phyloP scores from a whole-genome alignment of 1,284 basidiomycete genomes.

The Cronartium quercuum region DNA sequence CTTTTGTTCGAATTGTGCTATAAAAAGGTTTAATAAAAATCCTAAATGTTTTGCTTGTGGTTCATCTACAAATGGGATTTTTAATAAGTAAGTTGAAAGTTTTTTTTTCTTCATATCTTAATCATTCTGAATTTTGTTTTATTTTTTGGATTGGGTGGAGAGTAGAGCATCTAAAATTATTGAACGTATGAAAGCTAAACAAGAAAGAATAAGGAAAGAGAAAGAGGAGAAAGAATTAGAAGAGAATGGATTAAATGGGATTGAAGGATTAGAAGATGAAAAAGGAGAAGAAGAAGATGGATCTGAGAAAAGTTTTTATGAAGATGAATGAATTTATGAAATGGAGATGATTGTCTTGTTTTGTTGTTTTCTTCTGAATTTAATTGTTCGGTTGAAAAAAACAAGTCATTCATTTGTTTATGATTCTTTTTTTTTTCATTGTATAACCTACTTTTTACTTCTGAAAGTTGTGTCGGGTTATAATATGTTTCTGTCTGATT shows the following conservation, averaged over 20 bases:
- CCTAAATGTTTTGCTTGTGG: constrained; percentile 95
- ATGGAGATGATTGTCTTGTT: background rate
- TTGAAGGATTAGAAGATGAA: constrained; percentile 23
- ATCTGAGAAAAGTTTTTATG: constrained; percentile 34
- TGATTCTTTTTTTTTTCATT: too few species aligned
- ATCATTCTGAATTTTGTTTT: background rate
- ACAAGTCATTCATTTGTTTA: too few species aligned
- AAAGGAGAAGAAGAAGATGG: constrained; percentile 9
- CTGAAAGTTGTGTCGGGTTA: too few species aligned
- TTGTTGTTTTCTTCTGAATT: background rate
- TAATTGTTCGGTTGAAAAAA: too few species aligned
- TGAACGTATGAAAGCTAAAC: constrained; percentile 36
- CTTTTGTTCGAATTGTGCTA: constrained; percentile 79
- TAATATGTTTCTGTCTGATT: too few species aligned
- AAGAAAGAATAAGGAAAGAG: constrained; percentile 14
- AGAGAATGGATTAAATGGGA: constrained; percentile 15
- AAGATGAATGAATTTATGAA: constrained; percentile 19
- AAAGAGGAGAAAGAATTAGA: constrained; percentile 13
- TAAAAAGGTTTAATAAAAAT: constrained; percentile 85
- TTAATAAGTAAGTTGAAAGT: constrained; percentile 67
- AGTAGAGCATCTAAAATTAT: constrained; percentile 17
- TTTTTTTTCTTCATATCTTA: background rate
- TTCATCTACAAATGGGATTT: constrained; percentile 85
- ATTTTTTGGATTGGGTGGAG: too few species aligned
- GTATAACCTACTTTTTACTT: too few species aligned